Evolutionary conservation across 768 basidiomycete species (phyloP), one percentile per base, ranked within the genome.

Genomic region (Fomitopsis serialis): DNA sequence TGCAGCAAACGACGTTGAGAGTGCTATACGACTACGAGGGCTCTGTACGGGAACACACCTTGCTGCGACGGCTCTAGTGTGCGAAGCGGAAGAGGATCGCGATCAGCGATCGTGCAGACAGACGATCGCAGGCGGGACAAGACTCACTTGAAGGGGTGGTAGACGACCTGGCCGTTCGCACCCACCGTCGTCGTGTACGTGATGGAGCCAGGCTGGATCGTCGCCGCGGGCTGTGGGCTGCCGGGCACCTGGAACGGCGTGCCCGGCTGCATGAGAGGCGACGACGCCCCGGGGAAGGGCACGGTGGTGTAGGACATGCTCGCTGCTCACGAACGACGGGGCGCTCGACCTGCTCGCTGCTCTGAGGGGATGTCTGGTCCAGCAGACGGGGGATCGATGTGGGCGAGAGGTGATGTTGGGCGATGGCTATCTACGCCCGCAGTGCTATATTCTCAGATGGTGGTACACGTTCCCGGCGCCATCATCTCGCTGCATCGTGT

Each of bases 121-220:
- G 27, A 60, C 32, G 49, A 50, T 54, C 49, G 54, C 24, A 34
- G 34, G 46, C 21, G 35, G 43, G 21, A 51, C 23, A 22, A 23
- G 32, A 70, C 81, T 57, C 61, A 87, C 88, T 74, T 89, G 80
- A 89, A 91, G 12, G 82, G 78, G 62, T 89, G 84, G 64, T 91
- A 91, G 50, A 76, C 63, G 27, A 79, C 52, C 56, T 76, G 73
- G 17, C 89, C 89, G 70, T 89, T 82, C 35, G 78, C 71, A 2
- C 75, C 75, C 0, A 72, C 77, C 1, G 81, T 76, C 11, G 86
- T 87, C 0, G 87, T 87, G 58, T 88, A 90, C 21, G 85, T 88
- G 61, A 85, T 74, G 35, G 85, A 70, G n/a, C 87, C 87, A 32
- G 86, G 77, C 34, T 74, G 70, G 52, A 88, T 82, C 42, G 67